Base-by-base conservation (phyloP, 768 basidiomycete genomes). In the Boletus tomentosulus region DNA sequence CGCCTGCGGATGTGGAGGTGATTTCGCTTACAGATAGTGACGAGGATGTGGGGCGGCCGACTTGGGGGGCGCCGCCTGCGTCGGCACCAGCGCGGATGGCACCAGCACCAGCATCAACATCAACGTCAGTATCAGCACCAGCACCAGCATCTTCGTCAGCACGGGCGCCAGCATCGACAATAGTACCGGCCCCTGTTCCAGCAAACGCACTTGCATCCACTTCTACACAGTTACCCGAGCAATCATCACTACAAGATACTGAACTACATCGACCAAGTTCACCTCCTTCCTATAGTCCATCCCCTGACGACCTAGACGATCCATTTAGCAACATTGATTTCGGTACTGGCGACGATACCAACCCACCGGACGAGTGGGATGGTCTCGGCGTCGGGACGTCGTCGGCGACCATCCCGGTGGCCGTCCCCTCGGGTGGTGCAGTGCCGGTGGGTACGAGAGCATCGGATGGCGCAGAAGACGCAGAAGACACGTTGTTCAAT, bases 21-120 rank as follows among this genome's bases (percentile, higher is more conserved):
- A 70, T 70, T n/a, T 60, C 56, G 11, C 50, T 71, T n/a, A 47
- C 51, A 11, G 69, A 71, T 19, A 71, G 66, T 16, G 67, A 69
- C 0, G 56, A 59, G 3, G 62, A 58, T 10, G 39, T 28, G 2
- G 28, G 28, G 28, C 28, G 35, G 19, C 38, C 46, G 9, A 8
- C 54, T 27, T 57, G 43, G n/a, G 25, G 4, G 12, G 24, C 12
- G 1, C 34, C 45, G 25, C 11, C 38, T 15, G n/a, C 38, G 38
- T 22, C 38, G 42, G 10, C 12, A 16, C 42, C 42, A 6, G 13
- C 4, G 39, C 39, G 19, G 39, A 41, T 22, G 33, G 12, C 33
- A 34, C 28, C 5, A 28, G 28, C 5, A 4, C 28, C 28, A 28
- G 28, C 34, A 33, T 9, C 46, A 19, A n/a, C 15, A 33, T 16